phyloP scores from a whole-genome alignment of 2,329 filamentous ascomycete species.

The Septoria linicola region DNA sequence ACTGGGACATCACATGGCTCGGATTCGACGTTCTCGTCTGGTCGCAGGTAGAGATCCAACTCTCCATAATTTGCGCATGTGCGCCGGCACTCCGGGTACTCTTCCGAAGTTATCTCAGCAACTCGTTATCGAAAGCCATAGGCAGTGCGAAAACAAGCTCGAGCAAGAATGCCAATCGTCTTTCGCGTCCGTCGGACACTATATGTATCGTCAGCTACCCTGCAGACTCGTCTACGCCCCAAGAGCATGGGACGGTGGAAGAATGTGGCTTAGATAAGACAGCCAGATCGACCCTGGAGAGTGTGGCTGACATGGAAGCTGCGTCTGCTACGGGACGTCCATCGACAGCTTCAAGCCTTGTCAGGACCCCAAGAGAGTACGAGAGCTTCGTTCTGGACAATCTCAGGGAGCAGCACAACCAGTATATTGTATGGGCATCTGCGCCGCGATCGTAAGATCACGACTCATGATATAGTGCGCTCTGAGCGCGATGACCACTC shows the following conservation, averaged over 20 bases:
- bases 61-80: slow-evolving; percentile 28
- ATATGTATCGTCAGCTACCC: slow-evolving; percentile 2
- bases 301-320: slow-evolving; percentile 4
- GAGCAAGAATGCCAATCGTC: background rate
- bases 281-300: background rate
- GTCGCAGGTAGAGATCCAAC: slow-evolving; percentile 26
- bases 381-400: slow-evolving; percentile 13
- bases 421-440: slow-evolving; percentile 11
- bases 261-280: background rate
- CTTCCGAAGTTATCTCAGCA: slow-evolving; percentile 13
- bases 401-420: slow-evolving; percentile 8
- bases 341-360: background rate
- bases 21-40: slow-evolving; percentile 27
- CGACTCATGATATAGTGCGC: too few species aligned
- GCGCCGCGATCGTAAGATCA: background rate
- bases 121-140: background rate
- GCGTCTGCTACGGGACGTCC: too few species aligned
- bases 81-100: slow-evolving; percentile 26
- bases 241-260: background rate
- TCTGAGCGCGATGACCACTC: too few species aligned
- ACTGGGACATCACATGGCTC: slow-evolving; percentile 22
- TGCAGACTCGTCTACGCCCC: background rate
- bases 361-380: slow-evolving; percentile 12
- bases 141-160: slow-evolving; percentile 1
- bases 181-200: slow-evolving; percentile 1